Evolutionary conservation across 768 basidiomycete genomes (phyloP).

Genomic region (Boletus patriciae): DNA sequence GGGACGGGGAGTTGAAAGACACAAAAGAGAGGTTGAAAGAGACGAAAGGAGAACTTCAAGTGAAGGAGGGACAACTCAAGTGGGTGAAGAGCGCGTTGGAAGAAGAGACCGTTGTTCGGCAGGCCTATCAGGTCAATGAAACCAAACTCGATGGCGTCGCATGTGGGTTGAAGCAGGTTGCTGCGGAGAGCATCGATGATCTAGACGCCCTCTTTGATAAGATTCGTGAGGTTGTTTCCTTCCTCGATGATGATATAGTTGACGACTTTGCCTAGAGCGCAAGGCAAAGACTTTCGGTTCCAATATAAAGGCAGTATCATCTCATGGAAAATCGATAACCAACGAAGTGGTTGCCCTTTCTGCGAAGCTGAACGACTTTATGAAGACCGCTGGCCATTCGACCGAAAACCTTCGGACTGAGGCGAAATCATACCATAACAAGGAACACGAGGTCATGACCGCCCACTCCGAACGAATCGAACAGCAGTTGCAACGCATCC

Average conservation of each 20-base stretch:
- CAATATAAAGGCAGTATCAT: constrained; percentile 65
- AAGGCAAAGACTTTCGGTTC: constrained; percentile 61
- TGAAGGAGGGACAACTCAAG: constrained; percentile 58
- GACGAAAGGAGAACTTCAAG: constrained; percentile 51
- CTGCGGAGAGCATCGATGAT: constrained; percentile 69
- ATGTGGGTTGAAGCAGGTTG: constrained; percentile 59
- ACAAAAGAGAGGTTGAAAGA: constrained; percentile 56
- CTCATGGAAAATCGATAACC: constrained; percentile 60
- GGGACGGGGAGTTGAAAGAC: constrained; percentile 72
- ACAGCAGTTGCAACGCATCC: constrained; percentile 55
- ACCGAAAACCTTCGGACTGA: constrained; percentile 54
- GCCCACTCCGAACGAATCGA: constrained; percentile 54
- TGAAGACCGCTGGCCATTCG: constrained; percentile 55
- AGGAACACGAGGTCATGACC: constrained; percentile 55
- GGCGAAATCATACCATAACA: constrained; percentile 53
- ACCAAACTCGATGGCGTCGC: constrained; percentile 70
- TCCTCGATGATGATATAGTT: constrained; percentile 3
- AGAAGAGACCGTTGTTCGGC: constrained; percentile 76
- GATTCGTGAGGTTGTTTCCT: constrained; percentile 56
- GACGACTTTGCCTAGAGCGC: constrained; percentile 53
- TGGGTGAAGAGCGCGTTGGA: constrained; percentile 61
- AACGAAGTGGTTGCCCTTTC: constrained; percentile 54
- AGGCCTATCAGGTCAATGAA: constrained; percentile 79
- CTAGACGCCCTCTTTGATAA: constrained; percentile 75
- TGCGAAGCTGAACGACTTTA: constrained; percentile 60